These are phyloP conservation scores for Ceratocystis lukuohia DNA, from an alignment of 2,329 filamentous ascomycete species.

Conservation along the genomic window DNA sequence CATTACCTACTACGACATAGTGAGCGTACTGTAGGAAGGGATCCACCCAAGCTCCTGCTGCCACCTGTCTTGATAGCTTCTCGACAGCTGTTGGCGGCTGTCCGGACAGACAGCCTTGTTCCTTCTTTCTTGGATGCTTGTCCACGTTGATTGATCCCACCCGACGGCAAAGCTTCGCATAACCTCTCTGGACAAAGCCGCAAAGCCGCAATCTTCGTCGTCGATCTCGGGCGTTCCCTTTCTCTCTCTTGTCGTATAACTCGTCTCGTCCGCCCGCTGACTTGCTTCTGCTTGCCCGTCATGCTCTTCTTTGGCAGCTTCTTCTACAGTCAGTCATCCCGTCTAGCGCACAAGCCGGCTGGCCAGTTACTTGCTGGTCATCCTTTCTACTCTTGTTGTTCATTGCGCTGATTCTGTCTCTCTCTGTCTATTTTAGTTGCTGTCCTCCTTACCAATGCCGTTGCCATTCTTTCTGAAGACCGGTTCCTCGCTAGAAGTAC, in stretches of 20 bases:
- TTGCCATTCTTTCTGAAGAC: slow-evolving; percentile 89
- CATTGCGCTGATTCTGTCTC: not conserved
- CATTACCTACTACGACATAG: no score
- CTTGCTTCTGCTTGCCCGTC: slow-evolving; percentile 20
- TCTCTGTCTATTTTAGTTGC: slow-evolving; percentile 36
- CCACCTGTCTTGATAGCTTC: not conserved
- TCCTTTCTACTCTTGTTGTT: not conserved
- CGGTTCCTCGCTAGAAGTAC: slow-evolving; percentile 65
- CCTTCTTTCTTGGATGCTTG: not conserved
- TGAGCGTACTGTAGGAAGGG: not conserved
- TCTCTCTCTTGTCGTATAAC: not conserved
- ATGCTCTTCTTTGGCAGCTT: slow-evolving; percentile 63
- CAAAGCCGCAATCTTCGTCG: not conserved
- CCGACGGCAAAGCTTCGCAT: no score
- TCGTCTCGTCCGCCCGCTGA: not conserved
- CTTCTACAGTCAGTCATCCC: slow-evolving; percentile 40
- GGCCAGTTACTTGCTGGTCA: not conserved
- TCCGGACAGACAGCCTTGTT: not conserved
- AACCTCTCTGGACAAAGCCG: no score
- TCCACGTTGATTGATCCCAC: not conserved
- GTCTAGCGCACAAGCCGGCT: slow-evolving; percentile 9
- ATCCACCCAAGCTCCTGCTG: not conserved
- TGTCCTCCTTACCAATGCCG: slow-evolving; percentile 82
- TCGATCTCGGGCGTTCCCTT: not conserved
- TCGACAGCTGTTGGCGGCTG: not conserved